Evolutionary conservation across 108 stramenopile genomes (phyloP).

Genomic region (Epipyxis sp.): DNA sequence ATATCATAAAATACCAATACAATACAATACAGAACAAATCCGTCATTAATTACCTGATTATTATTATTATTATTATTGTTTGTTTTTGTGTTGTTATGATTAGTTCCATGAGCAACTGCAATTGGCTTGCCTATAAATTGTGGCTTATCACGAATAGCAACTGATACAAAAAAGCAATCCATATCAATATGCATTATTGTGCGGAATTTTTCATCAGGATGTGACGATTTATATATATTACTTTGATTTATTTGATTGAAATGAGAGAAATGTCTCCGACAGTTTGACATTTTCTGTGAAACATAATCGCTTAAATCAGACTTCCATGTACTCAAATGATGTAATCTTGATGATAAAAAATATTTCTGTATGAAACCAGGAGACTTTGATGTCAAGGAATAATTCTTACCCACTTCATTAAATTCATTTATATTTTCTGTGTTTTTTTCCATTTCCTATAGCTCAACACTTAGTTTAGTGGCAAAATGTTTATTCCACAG

Average conservation of each 20-base stretch:
- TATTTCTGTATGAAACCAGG: conserved; percentile 51
- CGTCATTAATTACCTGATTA: no score
- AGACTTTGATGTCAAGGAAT: neutral
- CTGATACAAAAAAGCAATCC: conserved; percentile 91
- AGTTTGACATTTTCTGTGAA: conserved; percentile 25
- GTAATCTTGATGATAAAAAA: conserved; percentile 45
- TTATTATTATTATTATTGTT: no score
- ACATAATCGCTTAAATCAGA: neutral
- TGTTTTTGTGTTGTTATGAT: no score
- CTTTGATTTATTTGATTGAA: no score
- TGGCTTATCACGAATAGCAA: conserved; percentile 73
- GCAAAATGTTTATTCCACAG: no score
- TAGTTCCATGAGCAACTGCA: conserved; percentile 70
- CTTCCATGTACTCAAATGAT: conserved; percentile 37
- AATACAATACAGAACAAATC: no score
- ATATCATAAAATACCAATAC: no score
- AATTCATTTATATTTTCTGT: no score
- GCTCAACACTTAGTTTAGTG: no score
- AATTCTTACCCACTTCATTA: no score
- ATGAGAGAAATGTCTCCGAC: neutral
- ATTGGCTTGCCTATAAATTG: conserved; percentile 73
- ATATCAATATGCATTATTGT: conserved; percentile 87
- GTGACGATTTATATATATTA: conserved; percentile 32
- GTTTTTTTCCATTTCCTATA: no score
- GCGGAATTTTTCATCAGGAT: conserved; percentile 42